Conservation (phyloP, 805 yeast species). For the Kodamaea restingae region DNA sequence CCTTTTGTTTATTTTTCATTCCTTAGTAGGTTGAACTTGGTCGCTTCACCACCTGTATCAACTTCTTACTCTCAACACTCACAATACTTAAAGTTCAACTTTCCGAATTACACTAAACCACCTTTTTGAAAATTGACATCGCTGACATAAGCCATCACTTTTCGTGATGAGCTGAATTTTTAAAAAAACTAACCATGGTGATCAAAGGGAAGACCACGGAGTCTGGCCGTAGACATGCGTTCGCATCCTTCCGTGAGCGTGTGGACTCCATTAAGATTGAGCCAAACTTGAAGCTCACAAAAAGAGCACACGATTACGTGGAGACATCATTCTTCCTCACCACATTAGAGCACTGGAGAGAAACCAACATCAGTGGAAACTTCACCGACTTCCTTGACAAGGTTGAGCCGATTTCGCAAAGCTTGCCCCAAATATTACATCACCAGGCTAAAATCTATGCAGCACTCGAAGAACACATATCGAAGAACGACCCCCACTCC, state of each 20-base stretch:
- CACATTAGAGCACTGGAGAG: conserved; percentile 82
- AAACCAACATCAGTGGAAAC: conserved; percentile 70
- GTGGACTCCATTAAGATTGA: conserved; percentile 82
- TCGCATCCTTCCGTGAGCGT: conserved; percentile 75
- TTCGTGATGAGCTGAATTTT: neutral
- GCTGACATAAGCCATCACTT: too few species aligned
- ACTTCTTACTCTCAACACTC: too few species aligned
- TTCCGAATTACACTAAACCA: too few species aligned
- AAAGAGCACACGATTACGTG: conserved; percentile 63
- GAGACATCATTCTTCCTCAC: conserved; percentile 77
- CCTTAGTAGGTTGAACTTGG: too few species aligned
- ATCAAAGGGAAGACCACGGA: conserved; percentile 42
- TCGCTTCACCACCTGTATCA: too few species aligned
- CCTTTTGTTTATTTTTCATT: too few species aligned
- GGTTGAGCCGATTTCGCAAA: conserved; percentile 53
- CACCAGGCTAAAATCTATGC: conserved; percentile 61
- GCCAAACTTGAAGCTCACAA: conserved; percentile 52
- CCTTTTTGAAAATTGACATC: too few species aligned
- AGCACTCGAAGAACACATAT: conserved; percentile 44
- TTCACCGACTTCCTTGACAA: conserved; percentile 62
- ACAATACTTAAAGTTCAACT: too few species aligned
- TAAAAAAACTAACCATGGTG: conserved; percentile 8
- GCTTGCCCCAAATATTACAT: conserved; percentile 76
- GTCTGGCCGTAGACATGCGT: conserved; percentile 55
- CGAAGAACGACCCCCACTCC: conserved; percentile 60